These are phyloP conservation scores for Paecilomyces formosus DNA, from an alignment of 2,329 filamentous ascomycete genomes.

Conservation along the genomic window DNA sequence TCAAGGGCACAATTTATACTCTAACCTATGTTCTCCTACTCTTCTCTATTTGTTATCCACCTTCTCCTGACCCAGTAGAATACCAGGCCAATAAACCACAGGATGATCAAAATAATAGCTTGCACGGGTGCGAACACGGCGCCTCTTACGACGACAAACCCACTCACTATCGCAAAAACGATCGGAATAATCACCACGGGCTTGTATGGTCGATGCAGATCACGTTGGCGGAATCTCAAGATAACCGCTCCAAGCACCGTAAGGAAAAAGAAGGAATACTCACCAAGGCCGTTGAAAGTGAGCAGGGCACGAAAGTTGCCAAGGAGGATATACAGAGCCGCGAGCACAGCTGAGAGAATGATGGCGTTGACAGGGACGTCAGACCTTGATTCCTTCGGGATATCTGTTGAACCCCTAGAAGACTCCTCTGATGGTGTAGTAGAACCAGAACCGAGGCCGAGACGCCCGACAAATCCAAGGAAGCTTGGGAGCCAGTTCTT, in stretches of 20 bases:
- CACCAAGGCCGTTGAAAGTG: background rate
- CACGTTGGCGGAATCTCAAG: background rate
- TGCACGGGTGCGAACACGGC: background rate
- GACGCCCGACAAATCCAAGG: background rate
- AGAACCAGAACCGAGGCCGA: background rate
- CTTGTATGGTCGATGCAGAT: background rate
- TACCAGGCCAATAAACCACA: background rate
- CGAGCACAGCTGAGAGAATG: background rate
- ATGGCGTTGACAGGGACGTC: background rate
- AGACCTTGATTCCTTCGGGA: background rate
- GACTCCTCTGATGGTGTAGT: background rate
- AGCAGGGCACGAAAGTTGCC: background rate
- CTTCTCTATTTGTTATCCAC: background rate
- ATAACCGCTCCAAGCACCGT: background rate
- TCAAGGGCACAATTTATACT: background rate
- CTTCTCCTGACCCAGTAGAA: background rate
- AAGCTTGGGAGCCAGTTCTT: background rate
- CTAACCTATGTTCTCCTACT: background rate
- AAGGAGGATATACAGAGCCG: background rate
- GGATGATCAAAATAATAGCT: background rate
- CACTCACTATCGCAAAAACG: background rate
- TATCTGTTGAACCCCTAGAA: background rate
- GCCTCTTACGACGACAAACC: background rate
- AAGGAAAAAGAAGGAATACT: background rate
- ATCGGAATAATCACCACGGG: background rate